Percentiles rank a stretch among this genome's conserved stretches.
Evolutionary conservation across 2,329 filamentous ascomycete genomes (phyloP).

Genomic region (Fonsecaea erecta): DNA sequence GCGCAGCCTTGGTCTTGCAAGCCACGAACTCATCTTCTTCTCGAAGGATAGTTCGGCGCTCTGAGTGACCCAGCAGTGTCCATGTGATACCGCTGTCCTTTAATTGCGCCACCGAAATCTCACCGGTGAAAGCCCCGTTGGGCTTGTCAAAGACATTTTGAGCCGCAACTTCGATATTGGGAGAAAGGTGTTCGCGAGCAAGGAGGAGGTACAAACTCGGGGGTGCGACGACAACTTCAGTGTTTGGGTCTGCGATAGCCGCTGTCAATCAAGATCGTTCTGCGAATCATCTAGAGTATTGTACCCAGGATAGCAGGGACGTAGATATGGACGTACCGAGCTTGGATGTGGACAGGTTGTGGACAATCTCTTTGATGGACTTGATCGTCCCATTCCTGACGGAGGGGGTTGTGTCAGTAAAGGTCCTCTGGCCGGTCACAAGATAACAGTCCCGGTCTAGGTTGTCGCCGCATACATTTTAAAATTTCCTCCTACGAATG

Average conservation of each 20-base stretch:
- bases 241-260: conserved; percentile 41
- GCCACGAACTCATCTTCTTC: conserved; percentile 87
- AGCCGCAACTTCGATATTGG: conserved; percentile 81
- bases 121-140: conserved; percentile 94
- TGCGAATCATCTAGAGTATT: background rate
- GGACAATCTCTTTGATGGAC: conserved; percentile 88
- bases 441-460: background rate
- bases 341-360: conserved; percentile 82
- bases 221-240: conserved; percentile 94
- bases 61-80: conserved; percentile 91
- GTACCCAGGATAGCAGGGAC: background rate
- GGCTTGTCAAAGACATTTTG: conserved; percentile 99
- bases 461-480: conserved; percentile 73
- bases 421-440: background rate
- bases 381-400: conserved; percentile 88
- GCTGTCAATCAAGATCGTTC: background rate
- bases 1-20: conserved; percentile 89
- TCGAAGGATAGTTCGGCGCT: conserved; percentile 86
- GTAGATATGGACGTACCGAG: conserved; percentile 25
- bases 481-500: conserved; percentile 99
- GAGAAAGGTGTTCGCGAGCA: conserved; percentile 75
- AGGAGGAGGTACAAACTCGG: conserved; percentile 88
- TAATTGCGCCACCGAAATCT: conserved; percentile 91
- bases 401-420: background rate
- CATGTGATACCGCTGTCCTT: conserved; percentile 86